A percentile compares a stretch with the other conserved stretches of the same genome.
Conservation (phyloP, 805 yeast species). For the Cyberlindnera xishuangbannaensis region DNA sequence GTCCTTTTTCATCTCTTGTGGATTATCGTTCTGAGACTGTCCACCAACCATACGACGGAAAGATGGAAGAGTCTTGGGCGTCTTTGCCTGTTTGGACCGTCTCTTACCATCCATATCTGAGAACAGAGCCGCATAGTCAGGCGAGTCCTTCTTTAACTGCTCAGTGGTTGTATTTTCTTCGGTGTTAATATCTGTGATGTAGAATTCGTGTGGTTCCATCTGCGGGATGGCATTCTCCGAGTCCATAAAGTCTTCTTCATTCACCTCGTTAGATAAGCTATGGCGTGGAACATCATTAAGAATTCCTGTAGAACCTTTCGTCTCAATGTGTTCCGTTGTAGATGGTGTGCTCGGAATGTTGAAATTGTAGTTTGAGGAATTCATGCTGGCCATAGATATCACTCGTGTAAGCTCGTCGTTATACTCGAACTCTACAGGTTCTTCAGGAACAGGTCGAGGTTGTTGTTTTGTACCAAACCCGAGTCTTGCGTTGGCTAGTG, state of each 20-base stretch:
- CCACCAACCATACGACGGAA: slow-evolving; percentile 9
- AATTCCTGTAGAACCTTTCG: background rate
- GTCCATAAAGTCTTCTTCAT: background rate
- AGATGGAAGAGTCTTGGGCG: slow-evolving; percentile 14
- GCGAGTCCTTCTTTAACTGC: slow-evolving; percentile 18
- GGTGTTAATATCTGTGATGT: no score
- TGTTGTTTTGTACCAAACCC: slow-evolving; percentile 13
- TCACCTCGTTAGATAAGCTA: slow-evolving; percentile 1
- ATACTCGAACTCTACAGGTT: slow-evolving; percentile 14
- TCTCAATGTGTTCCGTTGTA: background rate
- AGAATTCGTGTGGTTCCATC: no score
- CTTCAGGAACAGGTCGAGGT: background rate
- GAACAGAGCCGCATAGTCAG: slow-evolving; percentile 28
- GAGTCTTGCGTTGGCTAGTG: slow-evolving; percentile 21
- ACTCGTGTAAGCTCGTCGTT: slow-evolving; percentile 22
- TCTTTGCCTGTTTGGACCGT: no score
- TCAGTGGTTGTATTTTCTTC: no score
- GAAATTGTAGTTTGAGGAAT: slow-evolving; percentile 21
- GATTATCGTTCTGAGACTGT: background rate
- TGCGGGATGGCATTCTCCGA: slow-evolving; percentile 1
- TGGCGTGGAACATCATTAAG: background rate
- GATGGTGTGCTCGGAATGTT: slow-evolving; percentile 3
- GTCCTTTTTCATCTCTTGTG: background rate
- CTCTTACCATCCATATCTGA: slow-evolving; percentile 20
- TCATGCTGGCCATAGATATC: slow-evolving; percentile 21